These are phyloP conservation scores for Acanthamoeba pearcei DNA, from an alignment of 208 protist species.

Conservation along the genomic window DNA sequence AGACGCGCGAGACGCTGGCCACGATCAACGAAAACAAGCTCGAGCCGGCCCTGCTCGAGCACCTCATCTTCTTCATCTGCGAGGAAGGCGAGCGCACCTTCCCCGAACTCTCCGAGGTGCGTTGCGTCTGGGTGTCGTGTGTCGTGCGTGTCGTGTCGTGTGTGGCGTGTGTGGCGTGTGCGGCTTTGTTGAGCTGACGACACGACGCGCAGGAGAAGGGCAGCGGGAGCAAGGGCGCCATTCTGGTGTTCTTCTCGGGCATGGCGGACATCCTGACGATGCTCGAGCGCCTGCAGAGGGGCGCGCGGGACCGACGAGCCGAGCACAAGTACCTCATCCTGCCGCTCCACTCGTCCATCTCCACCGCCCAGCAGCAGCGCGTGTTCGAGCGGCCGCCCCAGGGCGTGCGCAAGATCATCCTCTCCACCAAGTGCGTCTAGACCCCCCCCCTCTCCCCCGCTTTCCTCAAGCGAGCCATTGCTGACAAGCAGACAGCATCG, in stretches of 20 bases:
- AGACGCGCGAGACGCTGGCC: slow-evolving; percentile 44
- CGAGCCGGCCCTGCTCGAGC: slow-evolving; percentile 40
- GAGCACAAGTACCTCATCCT: slow-evolving; percentile 84
- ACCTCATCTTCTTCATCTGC: slow-evolving; percentile 70
- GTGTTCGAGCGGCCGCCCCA: slow-evolving; percentile 94
- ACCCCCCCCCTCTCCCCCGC: background rate
- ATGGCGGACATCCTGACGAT: slow-evolving; percentile 95
- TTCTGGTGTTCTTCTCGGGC: slow-evolving; percentile 98
- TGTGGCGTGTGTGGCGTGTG: background rate
- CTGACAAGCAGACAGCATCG: slow-evolving; percentile 88
- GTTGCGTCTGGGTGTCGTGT: background rate
- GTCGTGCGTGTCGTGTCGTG: background rate
- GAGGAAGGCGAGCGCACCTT: slow-evolving; percentile 12
- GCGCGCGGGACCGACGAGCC: slow-evolving; percentile 1
- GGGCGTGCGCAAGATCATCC: slow-evolving; percentile 95
- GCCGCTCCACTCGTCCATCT: slow-evolving; percentile 95
- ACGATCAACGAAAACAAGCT: slow-evolving; percentile 71
- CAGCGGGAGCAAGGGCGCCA: slow-evolving; percentile 84
- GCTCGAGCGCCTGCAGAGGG: slow-evolving; percentile 89
- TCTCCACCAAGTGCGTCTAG: slow-evolving; percentile 93
- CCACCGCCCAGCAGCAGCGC: slow-evolving; percentile 93
- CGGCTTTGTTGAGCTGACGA: background rate
- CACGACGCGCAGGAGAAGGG: background rate
- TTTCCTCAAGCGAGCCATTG: background rate
- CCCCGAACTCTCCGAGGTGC: slow-evolving; percentile 12